phyloP scores from a whole-genome alignment of 495 filamentous ascomycete genomes.

The Xylaria scruposa region DNA sequence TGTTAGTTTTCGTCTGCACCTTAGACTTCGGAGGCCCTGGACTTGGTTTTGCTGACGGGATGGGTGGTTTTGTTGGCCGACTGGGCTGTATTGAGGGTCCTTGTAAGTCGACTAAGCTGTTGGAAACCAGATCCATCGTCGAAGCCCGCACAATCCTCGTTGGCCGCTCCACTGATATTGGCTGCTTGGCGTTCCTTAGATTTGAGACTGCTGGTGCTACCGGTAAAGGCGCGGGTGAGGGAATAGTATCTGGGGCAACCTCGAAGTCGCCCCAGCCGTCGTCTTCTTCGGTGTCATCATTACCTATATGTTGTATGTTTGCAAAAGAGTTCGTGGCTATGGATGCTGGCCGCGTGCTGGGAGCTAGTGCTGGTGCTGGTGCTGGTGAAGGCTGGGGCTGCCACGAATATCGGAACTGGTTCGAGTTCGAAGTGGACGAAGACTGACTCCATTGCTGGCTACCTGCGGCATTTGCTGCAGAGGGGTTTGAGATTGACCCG shows the following conservation, averaged over 20 bases:
- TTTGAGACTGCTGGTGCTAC: constrained; percentile 16
- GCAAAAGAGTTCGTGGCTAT: not conserved
- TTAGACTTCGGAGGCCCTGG: constrained; percentile 13
- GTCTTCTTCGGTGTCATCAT: constrained; percentile 40
- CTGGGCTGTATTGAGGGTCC: constrained; percentile 24
- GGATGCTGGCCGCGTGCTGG: constrained; percentile 4
- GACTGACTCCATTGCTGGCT: constrained; percentile 30
- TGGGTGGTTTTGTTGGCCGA: constrained; percentile 13
- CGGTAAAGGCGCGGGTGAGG: constrained; percentile 17
- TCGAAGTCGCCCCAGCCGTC: constrained; percentile 84
- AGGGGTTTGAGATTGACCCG: constrained; percentile 30
- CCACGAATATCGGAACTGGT: constrained; percentile 18
- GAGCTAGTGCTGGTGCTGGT: not conserved
- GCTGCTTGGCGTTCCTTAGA: constrained; percentile 26
- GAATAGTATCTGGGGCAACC: constrained; percentile 47
- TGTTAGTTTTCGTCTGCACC: constrained; percentile 21
- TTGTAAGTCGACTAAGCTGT: constrained; percentile 49
- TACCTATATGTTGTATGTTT: not conserved
- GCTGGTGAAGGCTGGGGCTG: constrained; percentile 5
- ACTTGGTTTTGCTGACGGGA: constrained; percentile 20
- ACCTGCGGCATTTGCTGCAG: constrained; percentile 28
- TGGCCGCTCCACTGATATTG: constrained; percentile 23
- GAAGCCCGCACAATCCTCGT: constrained; percentile 47
- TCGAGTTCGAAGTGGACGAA: constrained; percentile 27
- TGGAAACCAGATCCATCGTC: constrained; percentile 53